phyloP scores from a whole-genome alignment of 176 grass and related monocot genomes.

The Oryza meridionalis region DNA sequence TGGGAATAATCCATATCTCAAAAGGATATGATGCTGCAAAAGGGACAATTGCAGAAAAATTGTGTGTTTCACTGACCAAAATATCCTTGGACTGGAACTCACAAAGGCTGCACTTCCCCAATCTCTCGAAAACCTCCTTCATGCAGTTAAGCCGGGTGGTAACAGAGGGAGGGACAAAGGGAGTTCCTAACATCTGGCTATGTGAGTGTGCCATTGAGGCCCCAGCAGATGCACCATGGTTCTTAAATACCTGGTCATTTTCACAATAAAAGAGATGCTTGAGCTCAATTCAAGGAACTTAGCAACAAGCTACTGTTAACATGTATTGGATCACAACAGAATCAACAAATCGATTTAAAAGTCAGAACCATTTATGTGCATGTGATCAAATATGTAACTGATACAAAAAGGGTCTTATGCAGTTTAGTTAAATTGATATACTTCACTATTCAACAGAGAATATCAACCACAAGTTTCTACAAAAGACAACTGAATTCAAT shows the following conservation, averaged over 20 bases:
- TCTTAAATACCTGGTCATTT: slow-evolving; percentile 82
- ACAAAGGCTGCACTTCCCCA: slow-evolving; percentile 77
- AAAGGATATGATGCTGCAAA: slow-evolving; percentile 96
- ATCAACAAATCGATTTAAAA: slow-evolving; percentile 9
- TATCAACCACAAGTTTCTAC: background rate
- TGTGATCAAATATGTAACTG: slow-evolving; percentile 2
- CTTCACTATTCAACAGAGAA: background rate
- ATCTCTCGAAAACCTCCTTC: slow-evolving; percentile 70
- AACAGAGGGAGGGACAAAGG: slow-evolving; percentile 81
- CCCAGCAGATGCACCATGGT: slow-evolving; percentile 86
- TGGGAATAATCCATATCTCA: slow-evolving; percentile 91
- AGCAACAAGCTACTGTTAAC: background rate
- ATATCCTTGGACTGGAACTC: slow-evolving; percentile 56
- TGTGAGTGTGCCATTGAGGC: slow-evolving; percentile 97
- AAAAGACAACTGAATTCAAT: background rate
- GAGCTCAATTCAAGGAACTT: background rate
- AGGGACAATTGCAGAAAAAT: slow-evolving; percentile 79
- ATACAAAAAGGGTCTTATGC: background rate
- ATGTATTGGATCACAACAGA: background rate
- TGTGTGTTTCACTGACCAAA: slow-evolving; percentile 60
- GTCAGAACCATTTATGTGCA: background rate
- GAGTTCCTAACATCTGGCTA: slow-evolving; percentile 92
- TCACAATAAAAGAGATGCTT: background rate
- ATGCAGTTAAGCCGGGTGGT: slow-evolving; percentile 61
- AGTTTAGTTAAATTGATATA: background rate